Base-by-base conservation (phyloP, 768 basidiomycete genomes). In the Russula lepida region DNA sequence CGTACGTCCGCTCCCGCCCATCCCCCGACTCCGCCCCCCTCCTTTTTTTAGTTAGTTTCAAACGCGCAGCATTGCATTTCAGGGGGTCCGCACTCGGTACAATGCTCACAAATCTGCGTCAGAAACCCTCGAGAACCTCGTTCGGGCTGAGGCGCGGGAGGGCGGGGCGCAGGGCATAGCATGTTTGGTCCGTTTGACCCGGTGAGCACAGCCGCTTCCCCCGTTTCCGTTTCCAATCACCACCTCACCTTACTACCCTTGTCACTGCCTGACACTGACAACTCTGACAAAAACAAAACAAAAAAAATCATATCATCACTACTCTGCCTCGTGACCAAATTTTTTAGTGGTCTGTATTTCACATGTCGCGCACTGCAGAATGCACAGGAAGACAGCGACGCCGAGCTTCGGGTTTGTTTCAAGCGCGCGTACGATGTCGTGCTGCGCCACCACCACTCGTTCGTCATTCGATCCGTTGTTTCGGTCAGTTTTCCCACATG, bases 341-440 rank as follows among this genome's bases (percentile, higher is more conserved):
- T 9, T 9, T 39, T 27, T 63, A 89, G 88, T 43, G 88, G 88
- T 17, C 78, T 89, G 51, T 74, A 79, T 49, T 85, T 89, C 67
- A 83, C 84, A 2, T 86, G 83, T 70, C 77, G 77, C 63, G 87
- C 87, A 15, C 76, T 90, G 41, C 80, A 84, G 70, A 77, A 83
- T 67, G 81, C 84, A 77, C 86, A 85, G 64, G 71, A 70, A 6
- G 82, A 88, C 66, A 72, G 71, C 19, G 68, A 67, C 27, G 68
- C 77, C 1, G 84, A 86, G 63, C 74, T 88, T 48, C 80, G 84
- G 66, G 75, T 79, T 60, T 88, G 88, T 71, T 89, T 90, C 76
- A 81, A 79, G 71, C 76, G 81, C 44, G 79, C 88, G 3, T 90
- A 88, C 69, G 86, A 90, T 63, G 76, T 78, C 56, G 82, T 87